Evolutionary conservation across 345 rosid genomes (phyloP).

Genomic region (Passiflora organensis): DNA sequence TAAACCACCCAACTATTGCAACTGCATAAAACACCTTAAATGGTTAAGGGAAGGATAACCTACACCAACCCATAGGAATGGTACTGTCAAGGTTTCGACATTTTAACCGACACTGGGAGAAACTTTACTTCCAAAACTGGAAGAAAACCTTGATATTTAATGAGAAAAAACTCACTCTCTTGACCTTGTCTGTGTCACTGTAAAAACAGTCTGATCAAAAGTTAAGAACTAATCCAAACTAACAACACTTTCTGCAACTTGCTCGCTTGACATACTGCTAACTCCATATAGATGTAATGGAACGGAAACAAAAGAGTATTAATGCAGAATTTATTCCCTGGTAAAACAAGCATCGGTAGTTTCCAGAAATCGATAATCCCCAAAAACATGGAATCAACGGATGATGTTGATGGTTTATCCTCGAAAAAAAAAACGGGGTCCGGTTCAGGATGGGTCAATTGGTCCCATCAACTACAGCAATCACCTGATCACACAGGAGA

Average conservation of each 20-base stretch:
- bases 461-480: slow-evolving; percentile 48
- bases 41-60: slow-evolving; percentile 19
- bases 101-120: slow-evolving; percentile 22
- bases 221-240: neutral
- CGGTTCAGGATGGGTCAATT: slow-evolving; percentile 27
- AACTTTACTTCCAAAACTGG: slow-evolving; percentile 13
- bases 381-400: slow-evolving; percentile 34
- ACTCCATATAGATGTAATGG: slow-evolving; percentile 9
- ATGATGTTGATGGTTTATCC: slow-evolving; percentile 50
- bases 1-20: slow-evolving; percentile 8
- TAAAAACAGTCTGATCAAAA: neutral
- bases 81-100: slow-evolving; percentile 29
- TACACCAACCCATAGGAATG: slow-evolving; percentile 20
- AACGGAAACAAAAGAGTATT: neutral
- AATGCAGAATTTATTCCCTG: slow-evolving; percentile 14
- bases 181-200: slow-evolving; percentile 12
- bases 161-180: slow-evolving; percentile 13
- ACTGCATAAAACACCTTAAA: slow-evolving; percentile 14
- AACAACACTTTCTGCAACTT: neutral
- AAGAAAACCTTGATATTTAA: slow-evolving; percentile 15
- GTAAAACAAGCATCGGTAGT: slow-evolving; percentile 26
- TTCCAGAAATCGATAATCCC: slow-evolving; percentile 22
- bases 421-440: slow-evolving; percentile 26
- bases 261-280: neutral
- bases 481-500: slow-evolving; percentile 35